phyloP scores from a whole-genome alignment of 2,329 filamentous ascomycete species.

The Xylogone sp. region DNA sequence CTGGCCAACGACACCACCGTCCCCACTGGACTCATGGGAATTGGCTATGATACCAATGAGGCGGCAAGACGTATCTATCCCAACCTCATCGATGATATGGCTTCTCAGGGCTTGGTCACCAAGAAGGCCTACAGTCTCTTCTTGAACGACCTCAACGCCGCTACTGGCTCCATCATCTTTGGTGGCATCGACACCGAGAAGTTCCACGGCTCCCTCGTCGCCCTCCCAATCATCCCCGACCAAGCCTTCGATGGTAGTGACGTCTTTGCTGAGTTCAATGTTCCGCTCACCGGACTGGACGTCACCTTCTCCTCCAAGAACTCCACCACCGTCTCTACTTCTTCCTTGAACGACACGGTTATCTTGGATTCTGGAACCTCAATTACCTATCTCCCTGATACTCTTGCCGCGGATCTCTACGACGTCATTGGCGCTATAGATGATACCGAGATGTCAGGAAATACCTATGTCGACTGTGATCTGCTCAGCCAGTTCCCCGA shows the following conservation, averaged over 20 bases:
- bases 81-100: constrained; percentile 29
- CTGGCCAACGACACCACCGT: constrained; percentile 45
- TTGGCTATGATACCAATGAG: constrained; percentile 45
- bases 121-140: constrained; percentile 37
- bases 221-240: constrained; percentile 8
- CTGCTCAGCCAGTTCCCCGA: constrained; percentile 35
- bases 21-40: constrained; percentile 53
- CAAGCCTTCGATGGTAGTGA: constrained; percentile 11
- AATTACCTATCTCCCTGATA: constrained; percentile 60
- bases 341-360: constrained; percentile 39
- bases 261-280: constrained; percentile 19
- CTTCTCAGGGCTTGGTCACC: constrained; percentile 38
- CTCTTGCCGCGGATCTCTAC: constrained; percentile 49
- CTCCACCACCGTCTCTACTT: constrained; percentile 26
- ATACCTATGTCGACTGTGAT: constrained; percentile 44
- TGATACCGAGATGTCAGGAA: constrained; percentile 31
- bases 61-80: constrained; percentile 37
- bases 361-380: constrained; percentile 66
- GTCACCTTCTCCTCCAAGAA: constrained; percentile 34
- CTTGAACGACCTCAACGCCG: constrained; percentile 31
- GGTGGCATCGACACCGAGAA: constrained; percentile 44
- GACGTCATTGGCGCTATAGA: constrained; percentile 40
- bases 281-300: constrained; percentile 28
- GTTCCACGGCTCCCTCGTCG: constrained; percentile 34
- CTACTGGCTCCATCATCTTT: constrained; percentile 35